Evolutionary conservation across 1,139 yeast species (phyloP), one percentile per base, ranked within the genome.

Genomic region (Scheffersomyces parashehatae): DNA sequence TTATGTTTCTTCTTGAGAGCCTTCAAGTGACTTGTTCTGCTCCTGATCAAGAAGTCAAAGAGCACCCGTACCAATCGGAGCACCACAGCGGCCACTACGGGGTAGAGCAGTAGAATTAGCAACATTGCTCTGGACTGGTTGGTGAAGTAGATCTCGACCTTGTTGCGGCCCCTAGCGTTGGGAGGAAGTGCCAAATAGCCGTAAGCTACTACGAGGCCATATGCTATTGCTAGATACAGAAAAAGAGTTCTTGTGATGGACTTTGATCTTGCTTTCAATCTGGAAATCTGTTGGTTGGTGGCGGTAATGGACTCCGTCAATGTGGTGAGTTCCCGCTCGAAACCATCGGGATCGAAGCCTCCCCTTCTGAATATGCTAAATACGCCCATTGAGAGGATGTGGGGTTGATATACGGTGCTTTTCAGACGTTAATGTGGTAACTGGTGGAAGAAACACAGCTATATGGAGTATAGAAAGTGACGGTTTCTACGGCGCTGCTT

Each of bases 1-100:
- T 73, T 69, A 50, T 87, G 95, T 44, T 74, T 67, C 33, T 70
- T 68, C 50, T 74, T 72, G 48, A 85, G 65, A 7, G 55, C 49
- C 41, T 33, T 45, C 48, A 52, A 50, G 20, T 59, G 53, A 11
- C 51, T 35, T 12, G 42, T 47, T 48, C 55, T 50, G 52, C 65
- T 53, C 8, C 49, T 52, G 26, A 68, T 58, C 41, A 69, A 51
- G 38, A 60, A 48, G n/a, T 48, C 47, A 46, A 67, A 70, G 4
- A 63, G 35, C 29, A 50, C 45, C 20, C 54, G 55, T 26, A 70
- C 40, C 29, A 60, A 29, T 36, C 53, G 53, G 7, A 64, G 53
- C 13, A 65, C 11, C 20, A 56, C 39, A 14, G 57, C 56, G 1
- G 62, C 47, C 2, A 56, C 41, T 1, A 69, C 33, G 0, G 83